phyloP scores from a whole-genome alignment of 2,329 filamentous ascomycete species.

The Celoporthe dispersa region DNA sequence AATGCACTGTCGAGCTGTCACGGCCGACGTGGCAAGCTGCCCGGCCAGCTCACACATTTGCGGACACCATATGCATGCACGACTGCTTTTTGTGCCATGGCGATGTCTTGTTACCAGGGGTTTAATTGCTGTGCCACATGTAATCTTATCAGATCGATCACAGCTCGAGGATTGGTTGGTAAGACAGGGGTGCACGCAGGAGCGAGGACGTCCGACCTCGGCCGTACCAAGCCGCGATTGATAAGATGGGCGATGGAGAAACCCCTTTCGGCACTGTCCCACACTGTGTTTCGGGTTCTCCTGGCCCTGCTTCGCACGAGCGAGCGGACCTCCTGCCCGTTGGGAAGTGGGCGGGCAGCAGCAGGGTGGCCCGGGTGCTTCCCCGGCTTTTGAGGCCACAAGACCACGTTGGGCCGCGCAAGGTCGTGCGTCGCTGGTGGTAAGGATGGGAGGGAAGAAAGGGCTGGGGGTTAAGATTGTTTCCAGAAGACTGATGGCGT shows the following conservation, averaged over 20 bases:
- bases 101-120: not conserved
- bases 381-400: not conserved
- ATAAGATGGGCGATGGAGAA: not conserved
- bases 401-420: not conserved
- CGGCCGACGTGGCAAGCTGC: not conserved
- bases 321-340: conserved; percentile 9
- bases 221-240: not conserved
- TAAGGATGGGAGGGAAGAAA: not conserved
- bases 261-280: not conserved
- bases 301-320: not conserved
- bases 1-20: not conserved
- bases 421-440: not conserved
- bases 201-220: not conserved
- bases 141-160: conserved; percentile 31
- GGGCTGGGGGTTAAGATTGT: not conserved
- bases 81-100: not conserved
- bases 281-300: conserved; percentile 8
- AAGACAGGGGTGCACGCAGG: not conserved
- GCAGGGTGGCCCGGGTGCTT: not conserved
- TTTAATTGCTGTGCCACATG: conserved; percentile 7
- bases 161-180: not conserved
- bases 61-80: conserved; percentile 1
- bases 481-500: conserved; percentile 8
- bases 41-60: not conserved
- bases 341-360: not conserved